Base-by-base conservation (phyloP, 1,284 basidiomycete species). In the Leccinum griseonigrum region DNA sequence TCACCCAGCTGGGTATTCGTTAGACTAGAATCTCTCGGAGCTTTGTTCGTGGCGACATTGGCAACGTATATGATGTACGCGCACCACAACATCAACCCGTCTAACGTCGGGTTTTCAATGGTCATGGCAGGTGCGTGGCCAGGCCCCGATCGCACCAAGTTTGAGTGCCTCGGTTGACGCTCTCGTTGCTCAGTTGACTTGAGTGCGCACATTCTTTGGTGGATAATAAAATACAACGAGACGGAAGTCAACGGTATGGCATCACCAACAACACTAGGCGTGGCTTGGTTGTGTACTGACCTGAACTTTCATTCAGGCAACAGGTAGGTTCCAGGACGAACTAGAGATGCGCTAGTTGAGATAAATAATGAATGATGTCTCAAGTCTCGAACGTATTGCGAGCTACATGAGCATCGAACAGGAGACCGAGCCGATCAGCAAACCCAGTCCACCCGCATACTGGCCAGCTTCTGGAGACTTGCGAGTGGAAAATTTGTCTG, bases 391-490 rank as follows among this genome's bases (percentile, higher is more conserved):
- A 71, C 84, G 92, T 32, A 87, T 94, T 58, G 83, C 90, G 68
- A 83, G 83, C 31, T 93, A 92, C 69, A 73, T 91, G 53, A 73
- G 78, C 13, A 90, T 91, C 60, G 89, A 90, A 59, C 88, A 91
- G 70, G 91, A 93, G 70, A 83, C 83, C 1, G 77, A 79, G 59
- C 69, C 81, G 1, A 79, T 79, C 0, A 71, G 76, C 28, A 69
- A 72, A 13, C 84, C 85, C 7, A 75, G 80, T 51, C 90, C 91
- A 32, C 88, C 91, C 3, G 91, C 91, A 0, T 85, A 88, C 63
- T 93, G 91, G 91, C 91, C 91, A 0, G 81, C 87, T 0, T 88
- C 85, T 46, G 91, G 91, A 4, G 79, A 84, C 40, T 76, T 93
- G 34, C 73, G 77, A 4, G 86, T 91, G 0, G 84, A 91, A 64